Conservation (phyloP, 225 moss, liverwort and hornwort species). For the Climacium dendroides region DNA sequence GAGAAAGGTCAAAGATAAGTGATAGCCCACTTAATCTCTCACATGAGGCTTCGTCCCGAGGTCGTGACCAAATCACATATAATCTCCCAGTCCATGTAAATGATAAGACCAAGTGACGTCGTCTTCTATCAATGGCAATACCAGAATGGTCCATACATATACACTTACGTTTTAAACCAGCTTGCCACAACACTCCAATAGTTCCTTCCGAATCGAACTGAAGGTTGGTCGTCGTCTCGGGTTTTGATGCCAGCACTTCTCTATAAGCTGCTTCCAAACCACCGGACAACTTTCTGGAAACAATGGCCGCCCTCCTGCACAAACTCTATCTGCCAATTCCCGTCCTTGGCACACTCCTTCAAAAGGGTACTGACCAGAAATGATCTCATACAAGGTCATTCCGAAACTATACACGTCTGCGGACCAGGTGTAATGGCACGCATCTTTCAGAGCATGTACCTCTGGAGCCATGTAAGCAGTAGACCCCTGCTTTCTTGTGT, state of each 20-base stretch:
- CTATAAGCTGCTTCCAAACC: background rate
- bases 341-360: background rate
- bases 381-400: background rate
- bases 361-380: background rate
- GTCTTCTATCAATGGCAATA: background rate
- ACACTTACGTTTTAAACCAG: background rate
- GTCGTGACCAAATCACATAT: background rate
- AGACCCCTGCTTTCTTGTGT: background rate
- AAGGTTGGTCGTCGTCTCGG: background rate
- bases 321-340: background rate
- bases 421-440: background rate
- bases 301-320: background rate
- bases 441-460: background rate
- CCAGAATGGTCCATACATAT: background rate
- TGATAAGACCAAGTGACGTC: background rate
- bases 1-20: background rate
- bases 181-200: background rate
- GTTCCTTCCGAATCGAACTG: background rate
- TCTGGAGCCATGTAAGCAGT: background rate
- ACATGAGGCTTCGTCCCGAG: background rate
- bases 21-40: background rate
- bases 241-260: background rate
- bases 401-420: background rate
- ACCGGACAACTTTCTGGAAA: background rate
- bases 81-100: background rate